Conservation (phyloP, 2,329 filamentous ascomycete species). For the Botrytis elliptica region DNA sequence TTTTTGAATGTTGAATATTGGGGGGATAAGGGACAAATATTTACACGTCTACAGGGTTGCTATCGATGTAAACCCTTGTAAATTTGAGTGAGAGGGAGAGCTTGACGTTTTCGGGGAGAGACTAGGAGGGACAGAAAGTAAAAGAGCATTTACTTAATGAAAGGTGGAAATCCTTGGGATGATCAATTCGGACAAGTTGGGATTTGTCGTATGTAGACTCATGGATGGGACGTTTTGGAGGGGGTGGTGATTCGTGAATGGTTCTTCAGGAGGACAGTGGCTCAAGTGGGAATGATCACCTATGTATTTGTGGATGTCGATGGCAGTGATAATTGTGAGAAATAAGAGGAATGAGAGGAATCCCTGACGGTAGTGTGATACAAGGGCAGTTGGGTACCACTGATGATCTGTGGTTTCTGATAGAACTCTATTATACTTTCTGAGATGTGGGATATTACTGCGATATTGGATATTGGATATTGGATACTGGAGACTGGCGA, state of each 20-base stretch:
- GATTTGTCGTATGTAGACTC: neutral
- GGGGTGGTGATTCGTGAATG: neutral
- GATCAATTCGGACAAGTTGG: constrained; percentile 5
- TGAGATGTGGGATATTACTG: constrained; percentile 2
- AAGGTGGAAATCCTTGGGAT: constrained; percentile 13
- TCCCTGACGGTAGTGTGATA: neutral
- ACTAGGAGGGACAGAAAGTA: neutral
- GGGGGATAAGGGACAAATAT: constrained; percentile 10
- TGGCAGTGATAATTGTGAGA: constrained; percentile 3
- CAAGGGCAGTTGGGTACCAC: neutral
- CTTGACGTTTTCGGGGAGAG: neutral
- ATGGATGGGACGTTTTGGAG: neutral
- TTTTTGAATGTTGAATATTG: constrained; percentile 5
- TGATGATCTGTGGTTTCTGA: neutral
- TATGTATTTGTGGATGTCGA: constrained; percentile 7
- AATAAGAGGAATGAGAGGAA: neutral
- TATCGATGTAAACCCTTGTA: neutral
- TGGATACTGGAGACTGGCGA: neutral
- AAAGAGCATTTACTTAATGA: neutral
- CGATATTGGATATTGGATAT: neutral
- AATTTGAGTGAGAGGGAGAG: neutral
- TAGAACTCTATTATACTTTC: constrained; percentile 12
- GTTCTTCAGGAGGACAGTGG: neutral
- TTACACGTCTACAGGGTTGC: neutral
- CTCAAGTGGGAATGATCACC: neutral